Evolutionary conservation across 345 rosid species (phyloP).

Genomic region (Excoecaria cochinchinensis): DNA sequence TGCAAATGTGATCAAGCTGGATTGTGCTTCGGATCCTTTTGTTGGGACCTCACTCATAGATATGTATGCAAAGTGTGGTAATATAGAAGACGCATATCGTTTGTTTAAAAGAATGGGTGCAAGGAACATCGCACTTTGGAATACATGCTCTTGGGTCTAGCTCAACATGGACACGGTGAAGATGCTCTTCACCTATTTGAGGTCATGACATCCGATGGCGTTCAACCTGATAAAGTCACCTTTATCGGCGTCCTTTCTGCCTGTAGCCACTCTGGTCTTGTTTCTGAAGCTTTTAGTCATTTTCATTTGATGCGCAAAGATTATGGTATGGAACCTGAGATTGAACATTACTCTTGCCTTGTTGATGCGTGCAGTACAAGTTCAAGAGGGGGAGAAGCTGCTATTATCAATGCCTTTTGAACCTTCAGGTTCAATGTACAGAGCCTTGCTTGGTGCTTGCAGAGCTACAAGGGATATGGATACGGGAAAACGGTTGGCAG

Average conservation of each 20-base stretch:
- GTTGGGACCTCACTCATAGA: constrained; percentile 58
- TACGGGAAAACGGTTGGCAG: constrained; percentile 50
- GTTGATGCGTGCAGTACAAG: constrained; percentile 60
- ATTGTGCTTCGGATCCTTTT: constrained; percentile 42
- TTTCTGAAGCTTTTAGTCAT: constrained; percentile 44
- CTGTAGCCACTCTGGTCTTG: constrained; percentile 53
- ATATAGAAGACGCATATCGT: constrained; percentile 48
- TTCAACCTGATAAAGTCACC: constrained; percentile 49
- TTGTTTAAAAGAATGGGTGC: constrained; percentile 41
- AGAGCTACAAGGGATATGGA: constrained; percentile 46
- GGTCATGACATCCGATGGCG: constrained; percentile 35
- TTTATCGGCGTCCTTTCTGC: constrained; percentile 55
- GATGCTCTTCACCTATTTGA: constrained; percentile 50
- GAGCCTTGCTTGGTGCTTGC: constrained; percentile 61
- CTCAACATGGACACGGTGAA: constrained; percentile 54
- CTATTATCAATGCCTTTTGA: constrained; percentile 51
- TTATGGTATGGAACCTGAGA: constrained; percentile 53
- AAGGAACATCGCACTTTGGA: constrained; percentile 43
- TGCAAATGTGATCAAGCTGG: constrained; percentile 53
- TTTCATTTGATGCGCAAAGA: constrained; percentile 41
- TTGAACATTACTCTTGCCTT: constrained; percentile 59
- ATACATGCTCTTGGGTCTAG: constrained; percentile 55
- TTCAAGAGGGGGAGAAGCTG: constrained; percentile 49
- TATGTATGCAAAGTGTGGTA: constrained; percentile 75
- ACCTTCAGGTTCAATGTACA: constrained; percentile 57